Base-by-base conservation (phyloP, 129 eudicot genomes). In the Ambrosia artemisiifolia region DNA sequence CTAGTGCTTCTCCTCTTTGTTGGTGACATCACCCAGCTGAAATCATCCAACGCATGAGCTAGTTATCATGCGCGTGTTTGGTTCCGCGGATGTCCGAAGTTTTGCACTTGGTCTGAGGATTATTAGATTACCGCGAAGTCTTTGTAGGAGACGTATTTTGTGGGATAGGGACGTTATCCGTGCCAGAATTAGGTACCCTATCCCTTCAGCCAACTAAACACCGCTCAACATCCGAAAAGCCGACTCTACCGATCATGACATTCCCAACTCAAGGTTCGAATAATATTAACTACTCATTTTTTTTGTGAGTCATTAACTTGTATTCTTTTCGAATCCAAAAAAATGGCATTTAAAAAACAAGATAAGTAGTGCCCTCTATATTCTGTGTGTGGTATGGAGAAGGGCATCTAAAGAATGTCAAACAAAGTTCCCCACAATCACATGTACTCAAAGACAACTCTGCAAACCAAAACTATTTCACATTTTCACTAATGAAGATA, bases 341-440 rank as follows among this genome's bases (percentile, higher is more conserved):
- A 33, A 56, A 9, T 9, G 2, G 63, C 69, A 48, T 48, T 59
- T 61, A 47, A 48, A 48, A 69, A 63, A 70, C 48, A 70, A 53
- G 76, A 70, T 49, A 70, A 70, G 65, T 19, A 63, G 19, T 36
- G 19, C 69, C 3, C 66, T 62, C 36, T 50, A 70, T 77, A 77
- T 69, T 61, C 76, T 54, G 50, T 63, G 3, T 49, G 70, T 62
- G 65, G 81, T 70, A 33, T 77, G 76, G 81, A 77, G 62, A 77
- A 77, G 43, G 47, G 71, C 81, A 49, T 61, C 64, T 48, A 61
- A 57, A 77, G 59, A 62, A 62, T 70, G 76, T 63, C 65, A 77
- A 63, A 61, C 6, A 49, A 62, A 70, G 54, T 59, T 76, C 80
- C 60, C 80, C 70, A 38, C 68, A 50, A 74, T 64, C 64, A 36